Base-by-base conservation (phyloP, 2,329 filamentous ascomycete species). In the Volutella citrinella region DNA sequence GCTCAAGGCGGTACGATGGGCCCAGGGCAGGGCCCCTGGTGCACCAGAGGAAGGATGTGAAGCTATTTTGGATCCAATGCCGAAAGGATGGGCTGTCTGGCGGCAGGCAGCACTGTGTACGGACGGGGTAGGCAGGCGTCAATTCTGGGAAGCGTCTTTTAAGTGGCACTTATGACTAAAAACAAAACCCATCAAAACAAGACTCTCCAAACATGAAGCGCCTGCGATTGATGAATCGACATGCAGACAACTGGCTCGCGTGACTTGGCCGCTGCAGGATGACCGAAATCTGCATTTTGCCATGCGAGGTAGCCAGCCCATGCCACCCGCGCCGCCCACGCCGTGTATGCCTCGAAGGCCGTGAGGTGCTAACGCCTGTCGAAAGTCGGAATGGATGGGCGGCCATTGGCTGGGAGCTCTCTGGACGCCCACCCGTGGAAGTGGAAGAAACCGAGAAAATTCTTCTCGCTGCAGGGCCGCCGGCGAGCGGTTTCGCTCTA, bases 361-460 rank as follows among this genome's bases (percentile, higher is more conserved):
- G n/a, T n/a, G n/a, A n/a, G n/a, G n/a, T n/a, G 28, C 36, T 26
- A 18, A 36, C 36, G 37, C 29, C 30, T 24, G 38, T 32, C 15
- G 12, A 26, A 25, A 36, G 26, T 17, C 19, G 22, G 21, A 36
- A 38, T 34, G 30, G 32, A 40, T 23, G 30, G 16, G 21, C 23
- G 15, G 26, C 21, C 19, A 40, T 49, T 48, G 46, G 45, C 36
- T 34, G 28, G 23, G 25, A 27, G 11, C n/a, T 6, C 9, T 23
- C 27, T 16, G 14, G 27, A 12, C 14, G 23, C 24, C 34, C 36
- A 40, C 33, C 30, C 21, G 28, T 22, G 11, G 25, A 25, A 32
- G n/a, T n/a, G 36, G 21, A 31, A 38, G 31, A 8, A 33, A 25
- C 35, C 34, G 41, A 46, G 48, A 51, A 48, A 38, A 41, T 39